Evolutionary conservation across 2,329 filamentous ascomycete genomes (phyloP).

Genomic region (Botrytis cinerea): DNA sequence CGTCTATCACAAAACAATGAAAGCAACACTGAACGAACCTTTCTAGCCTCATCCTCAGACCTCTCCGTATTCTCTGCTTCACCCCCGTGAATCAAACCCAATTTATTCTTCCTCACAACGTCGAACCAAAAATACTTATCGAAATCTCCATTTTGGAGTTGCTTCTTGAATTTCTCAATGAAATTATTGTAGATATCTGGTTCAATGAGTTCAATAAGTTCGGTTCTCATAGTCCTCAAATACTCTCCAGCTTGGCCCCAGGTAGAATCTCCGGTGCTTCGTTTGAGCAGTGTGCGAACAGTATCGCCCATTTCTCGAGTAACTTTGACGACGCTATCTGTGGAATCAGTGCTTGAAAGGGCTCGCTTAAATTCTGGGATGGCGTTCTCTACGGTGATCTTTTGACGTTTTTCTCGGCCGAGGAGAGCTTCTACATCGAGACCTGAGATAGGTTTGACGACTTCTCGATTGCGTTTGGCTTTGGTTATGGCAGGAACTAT

Average conservation of each 20-base stretch:
- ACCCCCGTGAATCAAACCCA: conserved; percentile 72
- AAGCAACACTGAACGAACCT: conserved; percentile 3
- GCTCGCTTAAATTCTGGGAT: conserved; percentile 89
- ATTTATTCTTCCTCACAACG: conserved; percentile 58
- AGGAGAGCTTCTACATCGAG: conserved; percentile 84
- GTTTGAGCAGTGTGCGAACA: conserved; percentile 66
- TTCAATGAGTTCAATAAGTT: conserved; percentile 74
- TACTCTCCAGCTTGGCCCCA: conserved; percentile 77
- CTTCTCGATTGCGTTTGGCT: conserved; percentile 65
- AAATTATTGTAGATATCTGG: conserved; percentile 76
- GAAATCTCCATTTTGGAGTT: conserved; percentile 67
- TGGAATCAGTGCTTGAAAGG: conserved; percentile 60
- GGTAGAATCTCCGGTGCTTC: conserved; percentile 73
- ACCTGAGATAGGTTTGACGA: conserved; percentile 82
- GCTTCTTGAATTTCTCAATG: conserved; percentile 68
- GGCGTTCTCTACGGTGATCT: conserved; percentile 69
- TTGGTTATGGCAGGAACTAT: conserved; percentile 77
- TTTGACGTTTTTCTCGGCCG: conserved; percentile 53
- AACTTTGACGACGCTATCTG: conserved; percentile 65
- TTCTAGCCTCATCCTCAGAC: conserved; percentile 65
- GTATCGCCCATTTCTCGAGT: conserved; percentile 74
- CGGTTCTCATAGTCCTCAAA: conserved; percentile 74
- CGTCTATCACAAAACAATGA: not conserved
- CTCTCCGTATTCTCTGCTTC: conserved; percentile 66
- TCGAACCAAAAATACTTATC: conserved; percentile 81